phyloP scores from a whole-genome alignment of 2,329 filamentous ascomycete species.

The Cercospora zeina region DNA sequence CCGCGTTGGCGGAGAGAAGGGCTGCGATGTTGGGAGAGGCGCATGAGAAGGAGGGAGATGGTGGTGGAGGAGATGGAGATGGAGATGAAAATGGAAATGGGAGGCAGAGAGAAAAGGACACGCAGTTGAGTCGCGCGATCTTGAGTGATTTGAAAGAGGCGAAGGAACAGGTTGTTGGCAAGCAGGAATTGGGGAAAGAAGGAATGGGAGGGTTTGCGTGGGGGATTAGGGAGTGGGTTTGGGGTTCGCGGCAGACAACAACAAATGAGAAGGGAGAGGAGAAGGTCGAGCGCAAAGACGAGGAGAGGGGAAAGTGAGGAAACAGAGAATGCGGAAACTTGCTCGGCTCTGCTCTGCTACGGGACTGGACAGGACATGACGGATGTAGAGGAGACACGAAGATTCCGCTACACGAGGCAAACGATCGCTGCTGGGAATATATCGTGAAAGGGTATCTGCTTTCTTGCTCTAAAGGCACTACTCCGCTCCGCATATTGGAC shows the following conservation, averaged over 20 bases:
- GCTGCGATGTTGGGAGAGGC: conserved; percentile 17
- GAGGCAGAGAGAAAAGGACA: conserved; percentile 22
- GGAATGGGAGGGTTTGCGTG: conserved; percentile 31
- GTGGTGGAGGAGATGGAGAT: background rate
- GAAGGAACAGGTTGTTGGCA: conserved; percentile 23
- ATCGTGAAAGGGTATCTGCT: conserved; percentile 13
- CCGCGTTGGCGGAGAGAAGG: conserved; percentile 32
- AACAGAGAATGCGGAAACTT: background rate
- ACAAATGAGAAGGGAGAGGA: conserved; percentile 1
- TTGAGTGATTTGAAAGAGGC: conserved; percentile 34
- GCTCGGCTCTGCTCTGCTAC: background rate
- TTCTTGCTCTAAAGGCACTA: background rate
- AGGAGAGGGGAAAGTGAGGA: background rate
- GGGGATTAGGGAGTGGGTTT: conserved; percentile 32
- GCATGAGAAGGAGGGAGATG: conserved; percentile 9
- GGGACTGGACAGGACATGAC: no score
- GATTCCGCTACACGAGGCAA: background rate
- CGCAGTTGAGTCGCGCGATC: conserved; percentile 32
- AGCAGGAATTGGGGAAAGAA: background rate
- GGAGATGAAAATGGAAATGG: background rate
- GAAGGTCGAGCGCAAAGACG: background rate
- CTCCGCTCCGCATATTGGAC: background rate
- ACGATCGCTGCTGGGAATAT: background rate
- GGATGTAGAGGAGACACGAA: background rate
- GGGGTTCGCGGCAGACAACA: conserved; percentile 11